phyloP scores from a whole-genome alignment of 2,329 filamentous ascomycete genomes.

The Penicillium griseofulvum region DNA sequence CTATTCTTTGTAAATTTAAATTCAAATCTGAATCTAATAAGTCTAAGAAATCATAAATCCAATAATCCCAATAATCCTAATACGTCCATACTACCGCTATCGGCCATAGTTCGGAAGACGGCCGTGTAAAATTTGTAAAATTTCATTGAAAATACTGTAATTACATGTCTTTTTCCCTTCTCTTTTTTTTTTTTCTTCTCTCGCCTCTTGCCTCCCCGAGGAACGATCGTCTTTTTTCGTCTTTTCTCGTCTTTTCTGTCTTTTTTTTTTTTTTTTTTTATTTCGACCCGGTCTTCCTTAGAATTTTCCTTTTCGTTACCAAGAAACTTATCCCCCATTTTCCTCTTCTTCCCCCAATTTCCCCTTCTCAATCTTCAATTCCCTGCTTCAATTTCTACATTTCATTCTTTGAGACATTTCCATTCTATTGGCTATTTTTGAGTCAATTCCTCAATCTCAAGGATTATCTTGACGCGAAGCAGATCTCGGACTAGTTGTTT shows the following conservation, averaged over 20 bases:
- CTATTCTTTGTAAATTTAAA: neutral
- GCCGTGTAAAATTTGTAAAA: conserved; percentile 2
- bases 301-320: conserved; percentile 13
- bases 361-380: conserved; percentile 1
- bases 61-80: neutral
- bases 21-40: neutral
- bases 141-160: neutral
- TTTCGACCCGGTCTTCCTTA: conserved; percentile 21
- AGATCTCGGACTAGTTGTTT: conserved; percentile 36
- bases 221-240: conserved; percentile 25
- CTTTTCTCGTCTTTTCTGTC: conserved; percentile 16
- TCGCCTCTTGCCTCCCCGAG: conserved; percentile 26
- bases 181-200: conserved; percentile 11
- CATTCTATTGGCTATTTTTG: neutral
- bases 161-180: conserved; percentile 6
- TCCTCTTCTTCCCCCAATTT: conserved; percentile 5
- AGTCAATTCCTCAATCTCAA: conserved; percentile 18
- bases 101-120: conserved; percentile 13
- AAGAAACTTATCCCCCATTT: conserved; percentile 14
- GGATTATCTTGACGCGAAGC: conserved; percentile 34
- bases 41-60: neutral
- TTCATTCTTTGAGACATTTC: neutral
- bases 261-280: conserved; percentile 19
- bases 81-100: conserved; percentile 2
- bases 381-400: neutral